phyloP scores from a whole-genome alignment of 2,329 filamentous ascomycete genomes.

The Trichoderma endophyticum region DNA sequence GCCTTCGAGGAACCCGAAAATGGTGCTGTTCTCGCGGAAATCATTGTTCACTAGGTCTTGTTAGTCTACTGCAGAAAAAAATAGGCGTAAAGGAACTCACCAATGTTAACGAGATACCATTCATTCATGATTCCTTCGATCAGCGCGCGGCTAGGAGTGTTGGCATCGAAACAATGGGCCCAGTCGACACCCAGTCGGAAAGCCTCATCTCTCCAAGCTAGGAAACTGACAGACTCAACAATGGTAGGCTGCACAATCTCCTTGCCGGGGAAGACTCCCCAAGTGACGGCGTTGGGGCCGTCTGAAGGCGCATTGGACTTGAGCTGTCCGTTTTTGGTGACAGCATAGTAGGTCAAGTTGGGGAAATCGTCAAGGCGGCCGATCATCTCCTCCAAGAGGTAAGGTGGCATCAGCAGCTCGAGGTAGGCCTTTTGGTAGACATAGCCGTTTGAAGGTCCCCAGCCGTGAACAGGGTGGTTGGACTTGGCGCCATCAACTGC shows the following conservation, averaged over 20 bases:
- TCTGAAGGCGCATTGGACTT: slow-evolving; percentile 81
- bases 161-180: slow-evolving; percentile 82
- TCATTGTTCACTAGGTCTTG: slow-evolving; percentile 81
- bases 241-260: slow-evolving; percentile 99
- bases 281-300: slow-evolving; percentile 95
- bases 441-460: slow-evolving; percentile 92
- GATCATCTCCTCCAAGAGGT: slow-evolving; percentile 73
- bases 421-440: slow-evolving; percentile 99
- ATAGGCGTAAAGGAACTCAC: slow-evolving; percentile 41
- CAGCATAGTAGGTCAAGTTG: slow-evolving; percentile 90
- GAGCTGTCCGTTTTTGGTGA: slow-evolving; percentile 77
- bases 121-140: slow-evolving; percentile 81
- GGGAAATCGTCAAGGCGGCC: slow-evolving; percentile 72
- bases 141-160: slow-evolving; percentile 72
- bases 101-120: slow-evolving; percentile 95
- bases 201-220: slow-evolving; percentile 98
- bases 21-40: slow-evolving; percentile 78
- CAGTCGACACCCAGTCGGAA: slow-evolving; percentile 90
- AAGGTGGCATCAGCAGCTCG: slow-evolving; percentile 81
- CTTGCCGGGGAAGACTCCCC: slow-evolving; percentile 98
- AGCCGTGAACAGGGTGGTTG: slow-evolving; percentile 80
- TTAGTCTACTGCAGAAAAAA: not conserved
- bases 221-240: slow-evolving; percentile 93
- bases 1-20: slow-evolving; percentile 83
- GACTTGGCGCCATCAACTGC: slow-evolving; percentile 90